These are phyloP conservation scores for Xerocomus amazonicus DNA, from an alignment of 1,284 basidiomycete genomes.

Conservation along the genomic window DNA sequence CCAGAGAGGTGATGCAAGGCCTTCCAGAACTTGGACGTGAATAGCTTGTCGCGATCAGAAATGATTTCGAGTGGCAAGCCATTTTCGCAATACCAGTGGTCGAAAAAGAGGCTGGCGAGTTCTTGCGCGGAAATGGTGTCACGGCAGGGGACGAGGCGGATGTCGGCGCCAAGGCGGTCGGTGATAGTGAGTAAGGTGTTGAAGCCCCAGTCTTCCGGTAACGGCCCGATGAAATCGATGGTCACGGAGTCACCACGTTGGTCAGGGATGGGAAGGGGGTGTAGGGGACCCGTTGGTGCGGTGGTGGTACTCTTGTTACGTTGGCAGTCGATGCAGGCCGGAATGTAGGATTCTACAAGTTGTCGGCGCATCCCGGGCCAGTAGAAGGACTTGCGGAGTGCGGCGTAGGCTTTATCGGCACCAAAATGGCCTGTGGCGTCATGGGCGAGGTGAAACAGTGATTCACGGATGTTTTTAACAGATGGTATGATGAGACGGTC, in stretches of 20 bases:
- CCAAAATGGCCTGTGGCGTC: neutral
- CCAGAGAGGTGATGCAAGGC: neutral
- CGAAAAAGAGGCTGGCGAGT: neutral
- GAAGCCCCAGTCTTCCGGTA: neutral
- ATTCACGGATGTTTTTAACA: too few species aligned
- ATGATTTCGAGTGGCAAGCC: neutral
- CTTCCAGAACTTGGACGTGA: neutral
- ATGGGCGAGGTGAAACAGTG: neutral
- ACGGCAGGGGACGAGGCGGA: neutral
- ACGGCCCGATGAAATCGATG: constrained; percentile 30
- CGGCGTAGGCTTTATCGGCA: neutral
- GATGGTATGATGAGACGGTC: neutral
- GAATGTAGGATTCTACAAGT: neutral
- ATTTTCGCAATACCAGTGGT: constrained; percentile 2
- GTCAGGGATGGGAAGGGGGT: constrained; percentile 34
- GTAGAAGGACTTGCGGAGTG: neutral
- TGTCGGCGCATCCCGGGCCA: neutral
- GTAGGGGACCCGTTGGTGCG: constrained; percentile 22
- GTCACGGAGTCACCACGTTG: constrained; percentile 23
- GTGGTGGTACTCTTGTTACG: constrained; percentile 26
- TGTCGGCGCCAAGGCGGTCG: neutral
- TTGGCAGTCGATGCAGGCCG: constrained; percentile 5
- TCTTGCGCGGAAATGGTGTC: neutral
- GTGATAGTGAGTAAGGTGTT: neutral
- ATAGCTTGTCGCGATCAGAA: neutral